Evolutionary conservation across 2,329 filamentous ascomycete species (phyloP), one percentile per base, ranked within the genome.

Genomic region (Pestalotiopsis sp.): DNA sequence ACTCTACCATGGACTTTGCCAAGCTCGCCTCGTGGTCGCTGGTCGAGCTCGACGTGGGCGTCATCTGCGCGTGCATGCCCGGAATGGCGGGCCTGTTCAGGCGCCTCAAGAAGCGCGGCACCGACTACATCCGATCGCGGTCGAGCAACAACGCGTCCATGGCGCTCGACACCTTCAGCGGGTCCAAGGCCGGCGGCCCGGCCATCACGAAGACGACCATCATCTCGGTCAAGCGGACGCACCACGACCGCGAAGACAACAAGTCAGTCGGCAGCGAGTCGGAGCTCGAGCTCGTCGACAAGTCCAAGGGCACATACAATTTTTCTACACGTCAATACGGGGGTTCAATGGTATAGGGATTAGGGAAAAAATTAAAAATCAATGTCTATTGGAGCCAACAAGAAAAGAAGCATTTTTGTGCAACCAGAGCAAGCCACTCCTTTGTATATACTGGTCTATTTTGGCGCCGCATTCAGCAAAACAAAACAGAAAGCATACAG

Each of bases 111-210:
- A 68, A 68, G 67, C 67, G 67, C 22, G 67, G 66, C 52, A 64
- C 66, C 64, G 71, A 72, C 26, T 69, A 71, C 67, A 70, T 69
- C 44, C 67, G 69, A 24, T 69, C 68, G 2, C 61, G 58, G 48
- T 48, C 58, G 59, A 70, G 67, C 59, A 59, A 66, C 40, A 68
- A 68, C 48, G 63, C 39, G 14, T 68, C 64, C 4, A 48, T 55
- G 58, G 48, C 52, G 22, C 35, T 66, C 24, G 64, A 22, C 22
- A 65, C 40, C 40, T 14, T 44, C 20, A 40, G 5, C 26, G 44
- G 57, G 7, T n/a, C 30, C 14, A 65, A 48, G 11, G 62, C 52
- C 4, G 14, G 24, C 17, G 59, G 59, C 26, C 60, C 65, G n/a
- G 64, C 59, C 20, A 68, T 68, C 39, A 68, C 64, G 30, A 68